A percentile compares a stretch with the other conserved stretches of the same genome.
Evolutionary conservation across 208 protist genomes (phyloP).

Genomic region (Wallacemonas sp.): DNA sequence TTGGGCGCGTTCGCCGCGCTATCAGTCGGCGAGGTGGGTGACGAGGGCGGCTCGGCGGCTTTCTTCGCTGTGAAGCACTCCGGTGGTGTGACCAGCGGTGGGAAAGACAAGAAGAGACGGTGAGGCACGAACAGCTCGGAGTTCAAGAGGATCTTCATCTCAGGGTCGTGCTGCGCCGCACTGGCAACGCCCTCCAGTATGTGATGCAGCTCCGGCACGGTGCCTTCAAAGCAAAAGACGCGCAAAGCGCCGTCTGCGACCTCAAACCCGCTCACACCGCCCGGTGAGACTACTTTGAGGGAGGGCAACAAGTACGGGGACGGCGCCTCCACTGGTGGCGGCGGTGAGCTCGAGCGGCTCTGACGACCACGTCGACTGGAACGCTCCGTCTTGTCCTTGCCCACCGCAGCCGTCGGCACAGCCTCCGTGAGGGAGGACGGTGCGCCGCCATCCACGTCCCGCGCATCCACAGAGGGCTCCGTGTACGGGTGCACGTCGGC

Average conservation of each 20-base stretch:
- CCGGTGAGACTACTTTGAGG: constrained; percentile 66
- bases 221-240: constrained; percentile 78
- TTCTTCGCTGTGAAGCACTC: constrained; percentile 2
- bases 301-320: constrained; percentile 39
- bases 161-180: constrained; percentile 14
- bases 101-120: constrained; percentile 66
- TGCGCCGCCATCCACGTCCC: constrained; percentile 9
- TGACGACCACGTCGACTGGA: constrained; percentile 2
- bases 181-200: constrained; percentile 29
- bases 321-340: neutral
- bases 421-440: neutral
- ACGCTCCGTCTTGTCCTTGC: constrained; percentile 9
- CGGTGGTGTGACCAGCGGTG: constrained; percentile 73
- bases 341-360: constrained; percentile 10
- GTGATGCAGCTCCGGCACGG: constrained; percentile 64
- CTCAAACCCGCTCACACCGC: constrained; percentile 85
- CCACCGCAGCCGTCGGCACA: neutral
- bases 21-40: too few relatives aligned
- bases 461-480: too few relatives aligned
- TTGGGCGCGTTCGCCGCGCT: too few relatives aligned
- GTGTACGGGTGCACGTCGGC: constrained; percentile 34
- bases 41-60: neutral
- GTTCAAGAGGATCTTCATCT: constrained; percentile 69
- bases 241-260: constrained; percentile 71
- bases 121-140: constrained; percentile 71